Conservation (phyloP, 1,284 basidiomycete species). For the Tausonia pullulans region DNA sequence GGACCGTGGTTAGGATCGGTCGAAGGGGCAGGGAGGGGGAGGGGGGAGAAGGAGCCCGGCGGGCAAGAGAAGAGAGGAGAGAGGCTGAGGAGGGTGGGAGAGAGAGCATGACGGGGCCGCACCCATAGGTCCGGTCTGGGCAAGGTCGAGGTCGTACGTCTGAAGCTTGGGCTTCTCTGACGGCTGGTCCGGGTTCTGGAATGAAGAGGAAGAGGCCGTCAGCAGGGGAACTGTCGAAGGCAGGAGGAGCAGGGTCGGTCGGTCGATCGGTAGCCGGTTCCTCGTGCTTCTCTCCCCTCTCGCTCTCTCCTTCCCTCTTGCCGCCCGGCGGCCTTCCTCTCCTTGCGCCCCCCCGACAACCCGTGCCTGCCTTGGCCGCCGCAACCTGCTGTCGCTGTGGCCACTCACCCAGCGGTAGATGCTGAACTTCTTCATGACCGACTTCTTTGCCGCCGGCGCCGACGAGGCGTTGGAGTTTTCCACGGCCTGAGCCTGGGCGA, state of each 20-base stretch:
- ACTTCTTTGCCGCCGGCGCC: constrained; percentile 30
- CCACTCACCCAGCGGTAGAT: constrained; percentile 83
- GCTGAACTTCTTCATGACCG: constrained; percentile 73
- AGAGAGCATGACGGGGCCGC: constrained; percentile 17
- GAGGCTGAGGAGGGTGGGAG: background rate
- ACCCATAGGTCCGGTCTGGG: constrained; percentile 88
- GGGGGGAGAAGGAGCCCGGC: background rate
- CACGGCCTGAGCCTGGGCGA: constrained; percentile 23
- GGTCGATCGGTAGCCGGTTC: background rate
- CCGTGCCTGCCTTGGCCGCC: background rate
- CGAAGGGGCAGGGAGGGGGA: background rate
- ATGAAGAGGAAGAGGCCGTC: background rate
- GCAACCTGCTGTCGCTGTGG: background rate
- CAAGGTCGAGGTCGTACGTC: constrained; percentile 84
- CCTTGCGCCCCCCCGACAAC: background rate
- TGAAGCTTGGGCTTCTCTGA: constrained; percentile 83
- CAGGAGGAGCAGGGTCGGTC: background rate
- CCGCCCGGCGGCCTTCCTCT: background rate
- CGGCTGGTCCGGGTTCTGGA: constrained; percentile 87
- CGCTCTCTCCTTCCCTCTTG: background rate
- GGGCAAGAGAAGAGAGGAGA: too few species aligned
- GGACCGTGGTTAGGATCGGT: background rate
- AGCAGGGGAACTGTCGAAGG: background rate
- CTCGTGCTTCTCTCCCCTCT: constrained; percentile 10
- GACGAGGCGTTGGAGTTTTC: constrained; percentile 19